phyloP scores from a whole-genome alignment of 139 green algal species.

The Auxenochlorella pyrenoidosa region DNA sequence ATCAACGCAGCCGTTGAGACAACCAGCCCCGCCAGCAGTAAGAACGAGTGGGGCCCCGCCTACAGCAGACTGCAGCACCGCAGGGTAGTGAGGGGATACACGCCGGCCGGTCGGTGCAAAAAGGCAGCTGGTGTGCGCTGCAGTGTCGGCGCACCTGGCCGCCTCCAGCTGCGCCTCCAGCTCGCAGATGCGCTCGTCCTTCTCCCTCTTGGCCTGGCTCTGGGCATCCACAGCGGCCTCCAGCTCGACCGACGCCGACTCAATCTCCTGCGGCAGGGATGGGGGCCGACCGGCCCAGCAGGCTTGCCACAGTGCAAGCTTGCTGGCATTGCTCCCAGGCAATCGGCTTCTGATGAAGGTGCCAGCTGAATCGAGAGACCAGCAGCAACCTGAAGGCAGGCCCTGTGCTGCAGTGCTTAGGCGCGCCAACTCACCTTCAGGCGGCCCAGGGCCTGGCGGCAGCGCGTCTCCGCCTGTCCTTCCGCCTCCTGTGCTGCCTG shows the following conservation, averaged over 20 bases:
- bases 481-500: constrained; percentile 15
- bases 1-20: too few species aligned
- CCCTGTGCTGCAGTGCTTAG: background rate
- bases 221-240: constrained; percentile 19
- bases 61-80: too few species aligned
- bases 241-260: background rate
- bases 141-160: background rate
- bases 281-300: too few species aligned
- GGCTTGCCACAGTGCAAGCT: too few species aligned
- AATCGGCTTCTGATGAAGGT: too few species aligned
- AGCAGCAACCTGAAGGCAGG: background rate
- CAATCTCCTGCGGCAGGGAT: background rate
- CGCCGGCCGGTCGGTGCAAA: too few species aligned
- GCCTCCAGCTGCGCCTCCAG: constrained; percentile 9
- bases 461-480: constrained; percentile 12
- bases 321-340: too few species aligned
- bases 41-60: too few species aligned
- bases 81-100: too few species aligned
- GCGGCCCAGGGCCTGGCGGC: background rate
- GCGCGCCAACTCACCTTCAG: background rate
- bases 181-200: background rate
- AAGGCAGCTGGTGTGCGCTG: too few species aligned
- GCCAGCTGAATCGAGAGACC: background rate
- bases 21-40: too few species aligned
- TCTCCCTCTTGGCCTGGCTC: background rate